A percentile compares a stretch with the other conserved stretches of the same genome.
Evolutionary conservation across 352 stramenopile genomes (phyloP).

Genomic region (Globisporangium camurandrum): DNA sequence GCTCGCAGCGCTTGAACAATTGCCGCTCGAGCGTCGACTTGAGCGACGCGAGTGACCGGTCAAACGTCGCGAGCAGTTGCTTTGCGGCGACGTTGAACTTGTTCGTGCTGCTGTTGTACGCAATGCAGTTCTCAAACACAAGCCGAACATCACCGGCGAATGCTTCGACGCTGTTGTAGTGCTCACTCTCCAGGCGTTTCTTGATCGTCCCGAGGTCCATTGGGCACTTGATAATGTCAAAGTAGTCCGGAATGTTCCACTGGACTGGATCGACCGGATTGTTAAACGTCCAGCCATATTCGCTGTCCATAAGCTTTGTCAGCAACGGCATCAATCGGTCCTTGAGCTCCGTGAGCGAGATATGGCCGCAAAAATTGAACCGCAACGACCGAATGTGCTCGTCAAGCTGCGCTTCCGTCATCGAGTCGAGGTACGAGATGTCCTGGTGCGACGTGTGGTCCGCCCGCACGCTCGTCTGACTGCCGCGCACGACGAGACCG

Average conservation of each 20-base stretch:
- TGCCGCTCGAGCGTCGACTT: slow-evolving; percentile 82
- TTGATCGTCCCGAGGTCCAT: slow-evolving; percentile 99
- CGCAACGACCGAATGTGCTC: slow-evolving; percentile 86
- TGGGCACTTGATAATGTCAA: slow-evolving; percentile 92
- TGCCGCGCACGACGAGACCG: slow-evolving; percentile 66
- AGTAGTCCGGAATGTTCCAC: slow-evolving; percentile 90
- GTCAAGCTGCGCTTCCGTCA: slow-evolving; percentile 80
- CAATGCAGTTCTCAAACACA: slow-evolving; percentile 87
- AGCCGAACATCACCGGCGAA: slow-evolving; percentile 84
- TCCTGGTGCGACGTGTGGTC: slow-evolving; percentile 74
- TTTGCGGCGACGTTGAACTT: slow-evolving; percentile 86
- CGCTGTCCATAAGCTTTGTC: slow-evolving; percentile 83
- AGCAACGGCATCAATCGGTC: slow-evolving; percentile 77
- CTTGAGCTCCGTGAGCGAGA: slow-evolving; percentile 76
- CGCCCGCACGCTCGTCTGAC: slow-evolving; percentile 41
- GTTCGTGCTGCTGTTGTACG: slow-evolving; percentile 87
- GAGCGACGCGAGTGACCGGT: slow-evolving; percentile 49
- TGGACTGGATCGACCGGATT: slow-evolving; percentile 93
- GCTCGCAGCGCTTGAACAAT: slow-evolving; percentile 77
- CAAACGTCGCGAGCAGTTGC: slow-evolving; percentile 69
- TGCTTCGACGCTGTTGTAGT: slow-evolving; percentile 89
- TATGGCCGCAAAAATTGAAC: slow-evolving; percentile 85
- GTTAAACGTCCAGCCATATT: slow-evolving; percentile 90
- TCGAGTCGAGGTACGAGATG: slow-evolving; percentile 84
- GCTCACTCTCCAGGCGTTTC: slow-evolving; percentile 91